Evolutionary conservation across 2,329 filamentous ascomycete species (phyloP), one percentile per base, ranked within the genome.

Genomic region (Lomentospora prolificans): DNA sequence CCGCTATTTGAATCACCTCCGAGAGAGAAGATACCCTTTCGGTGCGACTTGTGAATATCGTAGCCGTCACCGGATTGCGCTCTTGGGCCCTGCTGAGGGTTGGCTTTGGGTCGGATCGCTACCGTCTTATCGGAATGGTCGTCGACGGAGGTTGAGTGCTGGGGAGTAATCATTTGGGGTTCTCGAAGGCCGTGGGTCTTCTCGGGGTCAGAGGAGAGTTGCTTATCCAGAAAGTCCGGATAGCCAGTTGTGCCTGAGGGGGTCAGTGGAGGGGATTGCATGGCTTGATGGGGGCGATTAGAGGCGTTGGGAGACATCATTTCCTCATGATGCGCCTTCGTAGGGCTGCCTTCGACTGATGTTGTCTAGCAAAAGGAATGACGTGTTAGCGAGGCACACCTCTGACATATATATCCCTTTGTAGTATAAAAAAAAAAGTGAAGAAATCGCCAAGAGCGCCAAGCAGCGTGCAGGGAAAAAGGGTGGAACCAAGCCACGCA

Each of bases 191-290:
- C 55, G 24, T 44, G 50, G 7, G 48, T 14, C 51, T 36, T 56
- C 24, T 24, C 50, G 22, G 55, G 46, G 17, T 51, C 52, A 25
- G 50, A 10, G 9, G 41, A 36, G 8, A 44, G 39, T 24, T 36
- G 30, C 22, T 51, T 50, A n/a, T 56, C 54, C 22, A 22, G 28
- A 30, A 41, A 50, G 27, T 55, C 48, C 33, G 70, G 70, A 19
- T 72, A 72, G 36, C 53, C 53, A 12, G 39, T 41, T 46, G 89
- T 92, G 53, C 85, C 90, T 55, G 90, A 85, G 17, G 92, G 92
- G 10, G 91, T 96, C 54, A 97, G 78, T 44, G 90, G 90, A 61
- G 92, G 92, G 9, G 91, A 95, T 12, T 52, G 27, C 28, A 54
- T 53, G 24, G 53, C 53, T 22, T 31, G 53, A 12, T 50, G 48